These are phyloP conservation scores for Trichosanthes truncata DNA, from an alignment of 306 rosid species.

Conservation along the genomic window DNA sequence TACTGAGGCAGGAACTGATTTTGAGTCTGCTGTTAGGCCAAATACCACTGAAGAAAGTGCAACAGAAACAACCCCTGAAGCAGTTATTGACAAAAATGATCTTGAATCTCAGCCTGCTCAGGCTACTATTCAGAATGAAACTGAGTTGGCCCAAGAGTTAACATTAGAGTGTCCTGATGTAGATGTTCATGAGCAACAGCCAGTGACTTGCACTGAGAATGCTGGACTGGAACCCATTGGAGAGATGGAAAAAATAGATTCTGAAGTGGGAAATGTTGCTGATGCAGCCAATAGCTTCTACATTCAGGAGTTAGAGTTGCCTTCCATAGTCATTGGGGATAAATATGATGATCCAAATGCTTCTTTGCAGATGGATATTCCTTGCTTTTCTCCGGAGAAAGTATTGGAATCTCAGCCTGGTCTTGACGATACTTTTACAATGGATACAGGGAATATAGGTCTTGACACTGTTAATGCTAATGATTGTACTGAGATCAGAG, in stretches of 20 bases:
- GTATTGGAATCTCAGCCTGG: constrained; percentile 31
- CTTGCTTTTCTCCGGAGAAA: constrained; percentile 30
- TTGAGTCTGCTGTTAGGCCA: constrained; percentile 31
- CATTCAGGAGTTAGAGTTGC: constrained; percentile 28
- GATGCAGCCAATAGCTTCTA: constrained; percentile 26
- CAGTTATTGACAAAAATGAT: constrained; percentile 30
- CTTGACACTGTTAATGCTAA: constrained; percentile 27
- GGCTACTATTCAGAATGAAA: constrained; percentile 21
- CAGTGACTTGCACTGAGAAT: constrained; percentile 10
- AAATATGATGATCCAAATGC: constrained; percentile 33
- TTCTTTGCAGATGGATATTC: constrained; percentile 28
- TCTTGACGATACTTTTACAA: constrained; percentile 19
- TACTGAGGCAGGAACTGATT: constrained; percentile 33
- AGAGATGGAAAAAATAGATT: constrained; percentile 30
- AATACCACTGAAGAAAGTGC: constrained; percentile 32
- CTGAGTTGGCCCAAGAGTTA: constrained; percentile 24
- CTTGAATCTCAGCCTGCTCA: constrained; percentile 33
- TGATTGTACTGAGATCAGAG: constrained; percentile 25
- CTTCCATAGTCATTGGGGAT: constrained; percentile 30
- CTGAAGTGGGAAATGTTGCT: constrained; percentile 25
- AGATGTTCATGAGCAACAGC: constrained; percentile 19
- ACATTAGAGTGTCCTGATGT: constrained; percentile 32
- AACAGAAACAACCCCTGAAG: constrained; percentile 19
- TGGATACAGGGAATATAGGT: constrained; percentile 19
- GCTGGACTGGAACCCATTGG: constrained; percentile 26